Base-by-base conservation (phyloP, 2,329 filamentous ascomycete species). In the Apiospora arundinis region DNA sequence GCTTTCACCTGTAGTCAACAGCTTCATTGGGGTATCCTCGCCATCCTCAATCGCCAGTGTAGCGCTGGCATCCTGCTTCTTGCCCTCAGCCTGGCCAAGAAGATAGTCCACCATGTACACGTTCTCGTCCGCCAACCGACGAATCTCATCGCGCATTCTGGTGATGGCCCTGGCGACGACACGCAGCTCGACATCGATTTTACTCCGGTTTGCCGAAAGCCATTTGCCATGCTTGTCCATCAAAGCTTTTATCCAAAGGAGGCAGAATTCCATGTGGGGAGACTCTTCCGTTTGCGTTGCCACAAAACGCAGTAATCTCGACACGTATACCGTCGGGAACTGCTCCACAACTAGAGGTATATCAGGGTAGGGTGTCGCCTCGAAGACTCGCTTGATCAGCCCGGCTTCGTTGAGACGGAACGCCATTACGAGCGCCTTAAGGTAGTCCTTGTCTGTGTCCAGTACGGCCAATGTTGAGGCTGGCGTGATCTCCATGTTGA, bases 341-440 rank as follows among this genome's bases (percentile, higher is more conserved):
- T 92, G 90, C 69, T 90, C 91, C 32, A 97, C 93, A 0, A 97
- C 91, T 11, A 97, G 89, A 0, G 89, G 79, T 66, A 98, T 93
- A 75, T 95, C 92, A 2, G 86, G 82, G 56, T 92, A 86, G 0
- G 96, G 95, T 32, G 95, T 92, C 2, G 90, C 89, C 82, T 97
- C 92, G 83, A 97, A 98, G 23, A 98, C 93, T 70, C 91, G 91
- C 76, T 93, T 92, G 73, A 98, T 90, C 66, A 99, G 87, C 28
- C 91, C 90, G 5, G 91, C 88, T 81, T 97, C 94, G 83, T 97
- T 98, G 72, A 99, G 91, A 7, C 97, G 92, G 87, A 99, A 99
- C 1, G 95, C 93, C 96, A 99, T 99, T 74, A 98, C 91, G 7
- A 99, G 85, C 0, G 96, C 95, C 83, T 96, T 97, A 74, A 98